Base-by-base conservation (phyloP, 495 filamentous ascomycete species). In the Mytilinidion resinicola region DNA sequence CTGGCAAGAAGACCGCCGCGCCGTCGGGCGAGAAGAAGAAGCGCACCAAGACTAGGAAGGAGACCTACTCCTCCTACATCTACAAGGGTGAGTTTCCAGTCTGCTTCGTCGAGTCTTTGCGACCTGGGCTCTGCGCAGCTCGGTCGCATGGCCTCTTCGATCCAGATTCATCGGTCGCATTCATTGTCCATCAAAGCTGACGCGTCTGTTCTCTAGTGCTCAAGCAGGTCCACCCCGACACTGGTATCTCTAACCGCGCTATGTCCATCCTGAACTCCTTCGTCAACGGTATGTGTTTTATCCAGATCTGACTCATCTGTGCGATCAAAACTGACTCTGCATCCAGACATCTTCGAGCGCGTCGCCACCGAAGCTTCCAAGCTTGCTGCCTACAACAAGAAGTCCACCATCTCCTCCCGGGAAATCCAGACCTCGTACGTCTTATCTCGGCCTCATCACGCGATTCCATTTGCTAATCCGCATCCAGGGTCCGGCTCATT, bases 221-320 rank as follows among this genome's bases (percentile, higher is more conserved):
- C 70, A 98, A 98, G 87, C 93, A 98, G 81, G 93, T 98, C 69
- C 93, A 98, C 81, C 93, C 93, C 56, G 93, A 98, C 76, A 98
- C 93, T 70, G 93, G 93, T 88, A 98, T 98, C 80, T 97, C 93
- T 68, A 98, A 96, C 81, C 91, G 93, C 74, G 93, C 93, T 71
- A 98, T 98, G 93, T 96, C 90, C 44, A 98, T 98, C 73, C 80
- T 98, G 67, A 98, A 98, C 85, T 98, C 93, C 8, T 98, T 98
- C 71, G 93, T 98, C 79, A 98, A 98, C 73, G 93, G 91, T 96
- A 84, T 72, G 88, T 72, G 52, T 49, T 43, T 17, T 15, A 55
- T 3, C 19, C 25, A 41, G 15, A 42, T 30, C 25, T 30, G 25
- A 30, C 25, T 30, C 25, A 30, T 30, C 19, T 46, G 37, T 15